Evolutionary conservation across 805 yeast species (phyloP).

Genomic region (Metschnikowia baotianmanensis): DNA sequence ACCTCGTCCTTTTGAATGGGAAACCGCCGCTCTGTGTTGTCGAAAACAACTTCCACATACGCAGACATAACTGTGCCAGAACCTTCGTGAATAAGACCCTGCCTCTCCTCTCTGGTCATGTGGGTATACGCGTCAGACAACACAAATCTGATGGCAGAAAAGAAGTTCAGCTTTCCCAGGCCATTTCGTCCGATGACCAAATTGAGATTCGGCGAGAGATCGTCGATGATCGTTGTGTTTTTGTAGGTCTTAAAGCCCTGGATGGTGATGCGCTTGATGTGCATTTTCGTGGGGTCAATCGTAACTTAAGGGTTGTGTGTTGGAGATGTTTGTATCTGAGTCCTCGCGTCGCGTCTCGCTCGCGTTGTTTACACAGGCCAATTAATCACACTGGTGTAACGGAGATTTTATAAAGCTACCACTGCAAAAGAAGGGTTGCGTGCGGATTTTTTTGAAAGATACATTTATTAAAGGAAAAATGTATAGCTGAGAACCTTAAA

Average conservation of each 20-base stretch:
- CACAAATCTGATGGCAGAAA: conserved; percentile 92
- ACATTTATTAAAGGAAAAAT: no score
- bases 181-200: conserved; percentile 89
- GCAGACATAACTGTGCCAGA: conserved; percentile 90
- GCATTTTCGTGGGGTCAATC: no score
- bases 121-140: conserved; percentile 86
- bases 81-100: conserved; percentile 85
- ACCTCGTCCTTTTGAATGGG: conserved; percentile 69
- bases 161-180: conserved; percentile 95
- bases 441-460: no score
- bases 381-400: no score
- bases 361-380: no score
- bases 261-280: conserved; percentile 57
- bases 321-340: not conserved
- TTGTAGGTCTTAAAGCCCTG: conserved; percentile 95
- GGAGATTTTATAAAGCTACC: no score
- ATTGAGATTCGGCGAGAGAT: conserved; percentile 77
- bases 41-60: conserved; percentile 85
- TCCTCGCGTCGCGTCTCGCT: not conserved
- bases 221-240: conserved; percentile 73
- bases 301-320: not conserved
- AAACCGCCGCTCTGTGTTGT: conserved; percentile 73
- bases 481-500: no score
- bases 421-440: no score
- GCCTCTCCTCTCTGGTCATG: conserved; percentile 81